Evolutionary conservation across 305 asterid species (phyloP), one percentile per base, ranked within the genome.

Genomic region (Fraxinus sp.): DNA sequence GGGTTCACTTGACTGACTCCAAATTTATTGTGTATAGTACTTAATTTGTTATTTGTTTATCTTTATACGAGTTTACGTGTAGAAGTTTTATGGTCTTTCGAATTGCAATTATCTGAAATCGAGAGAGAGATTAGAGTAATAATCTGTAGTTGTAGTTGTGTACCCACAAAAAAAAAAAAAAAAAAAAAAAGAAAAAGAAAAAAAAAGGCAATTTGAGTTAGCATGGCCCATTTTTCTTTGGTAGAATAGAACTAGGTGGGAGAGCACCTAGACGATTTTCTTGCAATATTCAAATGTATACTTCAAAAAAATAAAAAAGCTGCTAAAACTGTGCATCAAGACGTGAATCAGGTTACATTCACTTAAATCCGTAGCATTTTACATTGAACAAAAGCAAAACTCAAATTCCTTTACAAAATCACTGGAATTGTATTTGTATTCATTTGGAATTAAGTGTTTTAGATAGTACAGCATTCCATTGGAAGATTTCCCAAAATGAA

Each of bases 311-410:
- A 5, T 0, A 36, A 7, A 11, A 83, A 20, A 8, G 72, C 3
- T 35, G 66, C 26, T 26, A 9, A 30, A 4, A 49, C n/a, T 49
- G 74, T 85, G 91, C 74, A 89, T 78, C n/a, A 1, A 46, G 91
- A 79, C 87, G 87, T 84, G 77, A 80, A 83, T 78, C 44, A 44
- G 59, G 78, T 46, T 85, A 75, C 37, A 73, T 87, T 82, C 86
- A 77, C 83, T 62, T 33, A 77, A 44, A 46, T 79, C 78, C 73
- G 76, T 3, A 24, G 55, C 26, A 36, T 74, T 24, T 4, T 35
- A 35, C n/a, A 1, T 3, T 7, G 55, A 22, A 74, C 3, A 73
- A 73, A 32, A n/a, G 18, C 32, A 33, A 44, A 74, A 24, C 28
- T 18, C 78, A 7, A 37, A 3, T 74, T 74, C 55, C 30, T 33